These are phyloP conservation scores for Diaporthe ilicicola DNA, from an alignment of 2,329 filamentous ascomycete species.

Conservation along the genomic window DNA sequence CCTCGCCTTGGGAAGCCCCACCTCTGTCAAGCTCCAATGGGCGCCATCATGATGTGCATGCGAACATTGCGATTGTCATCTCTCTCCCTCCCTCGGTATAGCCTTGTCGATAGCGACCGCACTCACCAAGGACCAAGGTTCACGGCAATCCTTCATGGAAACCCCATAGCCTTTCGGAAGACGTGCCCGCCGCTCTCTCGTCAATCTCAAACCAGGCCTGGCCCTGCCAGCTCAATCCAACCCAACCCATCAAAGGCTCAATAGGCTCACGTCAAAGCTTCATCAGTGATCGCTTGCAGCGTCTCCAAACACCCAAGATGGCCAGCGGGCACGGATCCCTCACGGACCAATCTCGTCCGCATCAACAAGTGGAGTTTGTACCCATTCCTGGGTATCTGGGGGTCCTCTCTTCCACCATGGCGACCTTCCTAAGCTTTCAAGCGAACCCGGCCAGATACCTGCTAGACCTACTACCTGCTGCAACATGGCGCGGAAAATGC, in stretches of 20 bases:
- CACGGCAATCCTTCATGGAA: not conserved
- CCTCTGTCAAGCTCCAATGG: conserved; percentile 5
- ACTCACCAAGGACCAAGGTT: conserved; percentile 10
- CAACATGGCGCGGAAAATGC: conserved; percentile 7
- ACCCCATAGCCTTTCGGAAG: conserved; percentile 16
- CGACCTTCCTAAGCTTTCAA: not conserved
- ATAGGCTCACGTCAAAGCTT: conserved; percentile 28
- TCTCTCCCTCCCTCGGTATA: not conserved
- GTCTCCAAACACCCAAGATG: conserved; percentile 5
- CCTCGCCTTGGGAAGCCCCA: not conserved
- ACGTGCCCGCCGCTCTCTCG: conserved; percentile 5
- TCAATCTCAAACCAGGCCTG: conserved; percentile 13
- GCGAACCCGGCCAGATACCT: not conserved
- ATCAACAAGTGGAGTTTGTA: conserved; percentile 8
- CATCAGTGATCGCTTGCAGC: conserved; percentile 1
- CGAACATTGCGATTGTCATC: conserved; percentile 6
- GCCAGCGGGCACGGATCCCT: conserved; percentile 23
- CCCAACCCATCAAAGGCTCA: conserved; percentile 3
- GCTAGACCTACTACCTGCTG: conserved; percentile 3
- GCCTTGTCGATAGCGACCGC: not conserved
- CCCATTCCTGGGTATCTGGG: not conserved
- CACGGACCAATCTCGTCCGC: conserved; percentile 25
- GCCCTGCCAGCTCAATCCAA: not conserved
- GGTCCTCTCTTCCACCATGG: not conserved
- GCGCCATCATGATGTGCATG: conserved; percentile 4